Evolutionary conservation across 2,329 filamentous ascomycete genomes (phyloP).

Genomic region (Cytospora paraplurivora): DNA sequence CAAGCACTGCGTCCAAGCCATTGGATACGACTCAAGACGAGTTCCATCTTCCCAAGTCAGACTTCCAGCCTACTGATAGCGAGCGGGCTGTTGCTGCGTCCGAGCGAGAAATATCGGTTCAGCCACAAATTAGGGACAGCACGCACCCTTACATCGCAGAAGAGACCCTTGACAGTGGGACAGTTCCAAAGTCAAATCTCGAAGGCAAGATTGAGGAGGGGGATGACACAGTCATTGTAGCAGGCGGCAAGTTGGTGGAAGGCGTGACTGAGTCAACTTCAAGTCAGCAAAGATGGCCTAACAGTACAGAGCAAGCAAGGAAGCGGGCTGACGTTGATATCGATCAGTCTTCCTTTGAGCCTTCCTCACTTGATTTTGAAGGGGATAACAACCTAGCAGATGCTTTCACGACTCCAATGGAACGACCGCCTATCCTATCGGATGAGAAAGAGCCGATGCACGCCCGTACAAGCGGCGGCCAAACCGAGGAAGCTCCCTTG

Average conservation of each 20-base stretch:
- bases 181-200: slow-evolving; percentile 8
- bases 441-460: background rate
- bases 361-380: background rate
- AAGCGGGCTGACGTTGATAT: background rate
- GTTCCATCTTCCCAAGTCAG: background rate
- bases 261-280: background rate
- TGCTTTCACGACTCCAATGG: slow-evolving; percentile 17
- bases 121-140: background rate
- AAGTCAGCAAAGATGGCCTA: background rate
- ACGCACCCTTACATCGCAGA: background rate
- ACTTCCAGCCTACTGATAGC: background rate
- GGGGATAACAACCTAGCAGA: slow-evolving; percentile 5
- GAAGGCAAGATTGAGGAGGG: slow-evolving; percentile 7
- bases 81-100: slow-evolving; percentile 14
- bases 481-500: slow-evolving; percentile 1
- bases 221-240: slow-evolving; percentile 5
- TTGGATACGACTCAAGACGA: background rate
- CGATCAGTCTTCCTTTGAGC: background rate
- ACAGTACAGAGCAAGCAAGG: background rate
- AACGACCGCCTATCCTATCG: background rate
- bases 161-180: slow-evolving; percentile 1
- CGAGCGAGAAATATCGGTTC: slow-evolving; percentile 8
- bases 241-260: background rate
- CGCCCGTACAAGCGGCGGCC: background rate
- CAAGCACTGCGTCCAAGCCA: background rate